phyloP scores from a whole-genome alignment of 2,329 filamentous ascomycete species.

The Dothiorella sarmentorum region DNA sequence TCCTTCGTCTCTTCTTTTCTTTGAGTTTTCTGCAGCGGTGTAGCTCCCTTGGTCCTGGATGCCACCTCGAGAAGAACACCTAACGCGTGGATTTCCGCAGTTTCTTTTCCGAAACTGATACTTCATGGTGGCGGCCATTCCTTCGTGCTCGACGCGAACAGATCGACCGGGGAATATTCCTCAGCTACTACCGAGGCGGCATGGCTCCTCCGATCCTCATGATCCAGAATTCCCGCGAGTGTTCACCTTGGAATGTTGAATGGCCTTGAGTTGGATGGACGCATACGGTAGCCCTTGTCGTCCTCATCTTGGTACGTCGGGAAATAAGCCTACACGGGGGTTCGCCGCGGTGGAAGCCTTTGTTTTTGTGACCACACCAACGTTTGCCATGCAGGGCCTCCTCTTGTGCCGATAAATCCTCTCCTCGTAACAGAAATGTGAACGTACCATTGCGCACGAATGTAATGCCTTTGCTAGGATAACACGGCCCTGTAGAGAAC shows the following conservation, averaged over 20 bases:
- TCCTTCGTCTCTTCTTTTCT: no score
- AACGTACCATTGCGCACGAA: conserved; percentile 60
- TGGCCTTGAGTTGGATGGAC: neutral
- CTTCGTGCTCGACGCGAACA: no score
- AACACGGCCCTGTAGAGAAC: conserved; percentile 43
- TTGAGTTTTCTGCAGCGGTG: no score
- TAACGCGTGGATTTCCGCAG: no score
- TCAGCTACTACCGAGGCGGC: no score
- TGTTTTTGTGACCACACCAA: neutral
- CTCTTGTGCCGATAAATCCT: conserved; percentile 1
- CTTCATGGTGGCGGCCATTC: no score
- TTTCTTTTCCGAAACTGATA: no score
- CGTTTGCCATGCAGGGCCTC: neutral
- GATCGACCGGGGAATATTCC: neutral
- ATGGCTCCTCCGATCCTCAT: no score
- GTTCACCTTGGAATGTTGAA: neutral
- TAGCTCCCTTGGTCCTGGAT: no score
- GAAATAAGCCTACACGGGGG: neutral
- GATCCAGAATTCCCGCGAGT: neutral
- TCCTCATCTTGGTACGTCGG: neutral
- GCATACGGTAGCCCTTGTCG: neutral
- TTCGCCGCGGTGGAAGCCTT: neutral
- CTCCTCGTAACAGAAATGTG: neutral
- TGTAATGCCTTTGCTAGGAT: conserved; percentile 51
- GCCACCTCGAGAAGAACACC: no score